phyloP scores from a whole-genome alignment of 495 filamentous ascomycete genomes.

The Neurospora pannonica region DNA sequence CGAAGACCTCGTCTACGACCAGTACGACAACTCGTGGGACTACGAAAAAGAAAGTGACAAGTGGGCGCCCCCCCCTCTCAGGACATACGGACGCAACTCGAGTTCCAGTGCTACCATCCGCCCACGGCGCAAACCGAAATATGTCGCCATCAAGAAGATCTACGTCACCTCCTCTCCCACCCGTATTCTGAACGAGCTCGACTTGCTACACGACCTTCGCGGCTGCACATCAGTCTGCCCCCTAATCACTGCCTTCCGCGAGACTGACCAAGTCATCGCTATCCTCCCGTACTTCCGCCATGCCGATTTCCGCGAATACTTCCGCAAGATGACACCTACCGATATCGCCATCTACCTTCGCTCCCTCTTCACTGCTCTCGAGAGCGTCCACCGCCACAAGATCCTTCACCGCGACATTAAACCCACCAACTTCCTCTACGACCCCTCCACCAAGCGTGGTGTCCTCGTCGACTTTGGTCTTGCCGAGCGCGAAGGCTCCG shows the following conservation, averaged over 20 bases:
- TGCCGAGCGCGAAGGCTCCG: slow-evolving; percentile 71
- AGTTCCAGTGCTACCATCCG: slow-evolving; percentile 10
- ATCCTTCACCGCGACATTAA: slow-evolving; percentile 98
- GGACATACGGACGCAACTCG: slow-evolving; percentile 22
- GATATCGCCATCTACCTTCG: slow-evolving; percentile 86
- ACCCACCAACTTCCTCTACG: slow-evolving; percentile 98
- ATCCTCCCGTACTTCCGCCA: slow-evolving; percentile 93
- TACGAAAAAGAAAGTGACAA: slow-evolving; percentile 51
- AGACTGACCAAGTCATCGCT: slow-evolving; percentile 89
- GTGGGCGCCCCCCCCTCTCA: slow-evolving; percentile 53
- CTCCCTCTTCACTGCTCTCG: slow-evolving; percentile 76
- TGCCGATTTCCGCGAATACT: slow-evolving; percentile 92
- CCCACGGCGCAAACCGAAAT: slow-evolving; percentile 49
- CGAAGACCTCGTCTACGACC: slow-evolving; percentile 83
- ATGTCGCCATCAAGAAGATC: slow-evolving; percentile 97
- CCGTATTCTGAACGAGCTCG: slow-evolving; percentile 93
- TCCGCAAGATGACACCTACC: slow-evolving; percentile 69
- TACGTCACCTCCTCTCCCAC: slow-evolving; percentile 92
- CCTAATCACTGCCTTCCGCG: slow-evolving; percentile 88
- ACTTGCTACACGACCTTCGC: slow-evolving; percentile 84
- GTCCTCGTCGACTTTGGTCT: slow-evolving; percentile 96
- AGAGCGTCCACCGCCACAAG: slow-evolving; percentile 66
- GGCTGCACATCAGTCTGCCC: slow-evolving; percentile 80
- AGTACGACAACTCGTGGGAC: slow-evolving; percentile 84
- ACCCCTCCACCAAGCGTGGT: slow-evolving; percentile 66